Evolutionary conservation across 768 basidiomycete genomes (phyloP), one percentile per base, ranked within the genome.

Genomic region (Hypholoma fasciculare): DNA sequence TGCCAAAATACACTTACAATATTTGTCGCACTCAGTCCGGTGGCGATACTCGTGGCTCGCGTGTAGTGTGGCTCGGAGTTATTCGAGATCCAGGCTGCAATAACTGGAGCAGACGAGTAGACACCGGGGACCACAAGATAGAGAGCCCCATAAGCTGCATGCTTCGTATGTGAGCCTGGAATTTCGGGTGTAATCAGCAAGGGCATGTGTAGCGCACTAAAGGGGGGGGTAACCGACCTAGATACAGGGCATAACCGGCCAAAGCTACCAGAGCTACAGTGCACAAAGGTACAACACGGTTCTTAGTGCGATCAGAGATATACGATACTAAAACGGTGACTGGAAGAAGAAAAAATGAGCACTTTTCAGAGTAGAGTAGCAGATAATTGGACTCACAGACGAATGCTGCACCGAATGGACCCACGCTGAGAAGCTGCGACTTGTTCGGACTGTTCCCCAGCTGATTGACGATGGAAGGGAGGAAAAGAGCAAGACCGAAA

Each of bases 1-100:
- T 11, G n/a, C 16, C 7, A 8, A 36, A 16, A 54, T 16, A 44
- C 13, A 65, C 71, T 54, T 57, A 73, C 74, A 42, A 63, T 61
- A 50, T 74, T 76, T 30, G 74, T 73, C 2, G 72, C 74, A 39
- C 74, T 66, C 55, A 75, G 73, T 7, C 71, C 74, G 6, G 69
- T 38, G 7, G 73, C 74, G 49, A 75, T 72, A 56, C 71, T 73
- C 3, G 72, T 72, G 8, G 75, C 75, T 56, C 75, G 65, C 12
- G 73, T 69, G 60, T 68, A 76, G 59, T 75, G 66, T 2, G 74
- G 73, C 40, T 75, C 75, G n/a, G 72, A 74, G 48, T 76, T 76
- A 49, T 76, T 76, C 1, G 73, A 62, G 59, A 74, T 64, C 75
- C 74, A 76, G n/a, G 75, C 74, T 17, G 70, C 65, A 1, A 72